A percentile compares a stretch with the other conserved stretches of the same genome.
phyloP scores from a whole-genome alignment of 768 basidiomycete species.

The Coprinopsis cinerea region DNA sequence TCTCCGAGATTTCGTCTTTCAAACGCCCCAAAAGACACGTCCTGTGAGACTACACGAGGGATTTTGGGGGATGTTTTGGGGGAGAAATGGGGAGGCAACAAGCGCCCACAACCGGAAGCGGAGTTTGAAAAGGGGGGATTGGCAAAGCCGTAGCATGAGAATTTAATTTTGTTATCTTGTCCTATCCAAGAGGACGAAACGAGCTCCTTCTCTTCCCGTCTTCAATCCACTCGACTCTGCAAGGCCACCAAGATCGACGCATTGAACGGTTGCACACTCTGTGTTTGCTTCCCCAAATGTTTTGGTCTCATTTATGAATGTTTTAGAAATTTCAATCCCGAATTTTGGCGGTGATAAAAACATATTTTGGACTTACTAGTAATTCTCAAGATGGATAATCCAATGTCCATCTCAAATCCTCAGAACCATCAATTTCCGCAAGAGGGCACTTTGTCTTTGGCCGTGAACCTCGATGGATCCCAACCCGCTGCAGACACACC shows the following conservation, averaged over 20 bases:
- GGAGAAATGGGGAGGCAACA: background rate
- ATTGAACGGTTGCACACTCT: background rate
- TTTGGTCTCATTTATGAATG: slow-evolving; percentile 8
- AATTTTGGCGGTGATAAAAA: slow-evolving; percentile 7
- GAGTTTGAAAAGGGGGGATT: slow-evolving; percentile 3
- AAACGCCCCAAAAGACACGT: background rate
- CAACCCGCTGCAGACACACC: background rate
- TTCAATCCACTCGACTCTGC: background rate
- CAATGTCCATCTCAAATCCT: slow-evolving; percentile 10
- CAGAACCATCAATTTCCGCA: slow-evolving; percentile 10
- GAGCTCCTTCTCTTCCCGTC: background rate
- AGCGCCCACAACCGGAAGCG: background rate
- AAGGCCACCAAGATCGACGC: background rate
- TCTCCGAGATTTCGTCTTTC: background rate
- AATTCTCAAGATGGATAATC: slow-evolving; percentile 11
- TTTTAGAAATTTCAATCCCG: slow-evolving; percentile 10
- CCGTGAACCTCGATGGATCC: background rate
- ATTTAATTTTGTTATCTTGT: slow-evolving; percentile 2
- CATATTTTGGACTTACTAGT: slow-evolving; percentile 6
- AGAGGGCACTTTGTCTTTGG: slow-evolving; percentile 6
- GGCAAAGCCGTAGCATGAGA: slow-evolving; percentile 2
- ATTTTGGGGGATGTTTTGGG: background rate
- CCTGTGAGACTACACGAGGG: background rate
- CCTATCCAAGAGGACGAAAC: too few relatives aligned
- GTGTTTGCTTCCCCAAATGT: background rate